Base-by-base conservation (phyloP, 1,139 yeast species). In the Petasospora fabianii region DNA sequence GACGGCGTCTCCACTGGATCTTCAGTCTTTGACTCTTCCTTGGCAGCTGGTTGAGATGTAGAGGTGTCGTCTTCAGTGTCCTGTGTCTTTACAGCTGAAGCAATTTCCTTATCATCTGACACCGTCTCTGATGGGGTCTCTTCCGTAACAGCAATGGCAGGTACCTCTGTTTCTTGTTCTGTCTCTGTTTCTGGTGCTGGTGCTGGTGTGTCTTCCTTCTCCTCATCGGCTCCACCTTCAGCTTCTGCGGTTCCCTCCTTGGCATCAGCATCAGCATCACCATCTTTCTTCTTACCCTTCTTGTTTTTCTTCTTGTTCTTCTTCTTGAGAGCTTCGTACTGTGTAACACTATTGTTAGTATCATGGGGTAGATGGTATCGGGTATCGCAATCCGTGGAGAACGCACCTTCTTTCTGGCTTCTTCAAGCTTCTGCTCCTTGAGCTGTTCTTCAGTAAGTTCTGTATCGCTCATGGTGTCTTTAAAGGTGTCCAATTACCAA, bases 271-370 rank as follows among this genome's bases (percentile, higher is more conserved):
- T 36, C 50, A n/a, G n/a, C n/a, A 13, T 46, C 54, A 8, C 44
- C 50, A 20, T 41, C 45, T 10, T 45, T 50, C 26, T 47, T 51
- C 48, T 54, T 55, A 50, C 51, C 62, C 51, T 60, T 57, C 58
- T 64, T 65, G 49, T 59, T 58, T 64, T 68, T 67, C 59, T 73
- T 74, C 58, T 74, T 74, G 59, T 59, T 62, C 54, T 75, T 73
- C 65, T 74, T 76, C 67, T 80, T 79, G 66, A 78, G 62, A 48
- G 77, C 81, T 46, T 78, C 84, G 50, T 71, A 76, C 65, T 65
- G 43, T 15, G 5, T 12, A 15, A 8, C 3, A 13, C 12, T 21
- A 17, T 15, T 39, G 43, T 36, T 33, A 38, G 37, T 37, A 4
- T 17, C 10, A 13, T n/a, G n/a, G n/a, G n/a, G n/a, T n/a, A n/a